phyloP scores from a whole-genome alignment of 2,329 filamentous ascomycete genomes.

The Paecilomyces sp. region DNA sequence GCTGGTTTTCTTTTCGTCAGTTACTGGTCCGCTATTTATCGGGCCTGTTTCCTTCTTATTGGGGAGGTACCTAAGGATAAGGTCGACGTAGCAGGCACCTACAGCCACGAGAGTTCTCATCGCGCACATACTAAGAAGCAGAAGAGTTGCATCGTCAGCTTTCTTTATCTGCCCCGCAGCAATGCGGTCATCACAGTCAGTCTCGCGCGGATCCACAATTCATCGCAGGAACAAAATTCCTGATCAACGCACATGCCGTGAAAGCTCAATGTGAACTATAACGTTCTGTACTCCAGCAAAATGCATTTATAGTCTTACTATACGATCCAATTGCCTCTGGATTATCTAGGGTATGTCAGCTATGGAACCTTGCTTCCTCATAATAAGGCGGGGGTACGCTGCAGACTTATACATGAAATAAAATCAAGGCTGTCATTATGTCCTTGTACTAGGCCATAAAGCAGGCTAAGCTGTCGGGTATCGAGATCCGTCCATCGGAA shows the following conservation, averaged over 20 bases:
- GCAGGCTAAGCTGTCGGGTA: too few species aligned
- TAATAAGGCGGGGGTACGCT: too few species aligned
- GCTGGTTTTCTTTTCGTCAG: slow-evolving; percentile 28
- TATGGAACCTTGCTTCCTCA: too few species aligned
- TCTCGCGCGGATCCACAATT: background rate
- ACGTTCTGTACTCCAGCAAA: too few species aligned
- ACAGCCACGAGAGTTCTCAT: slow-evolving; percentile 55
- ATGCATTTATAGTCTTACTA: too few species aligned
- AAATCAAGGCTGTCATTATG: too few species aligned
- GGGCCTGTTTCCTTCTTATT: slow-evolving; percentile 11
- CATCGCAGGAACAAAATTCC: background rate
- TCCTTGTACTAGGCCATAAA: too few species aligned
- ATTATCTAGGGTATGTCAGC: too few species aligned
- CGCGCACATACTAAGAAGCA: slow-evolving; percentile 1
- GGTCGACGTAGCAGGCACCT: slow-evolving; percentile 63
- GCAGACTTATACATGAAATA: too few species aligned
- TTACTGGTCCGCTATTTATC: slow-evolving; percentile 1
- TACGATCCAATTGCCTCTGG: too few species aligned
- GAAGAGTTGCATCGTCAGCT: background rate
- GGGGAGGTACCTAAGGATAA: slow-evolving; percentile 49
- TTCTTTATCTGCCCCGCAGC: background rate
- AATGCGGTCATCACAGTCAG: background rate
- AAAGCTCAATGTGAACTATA: too few species aligned
- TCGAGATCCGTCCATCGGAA: too few species aligned
- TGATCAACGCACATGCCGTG: background rate